These are phyloP conservation scores for Fusarium temperatum DNA, from an alignment of 2,329 filamentous ascomycete genomes.

Conservation along the genomic window DNA sequence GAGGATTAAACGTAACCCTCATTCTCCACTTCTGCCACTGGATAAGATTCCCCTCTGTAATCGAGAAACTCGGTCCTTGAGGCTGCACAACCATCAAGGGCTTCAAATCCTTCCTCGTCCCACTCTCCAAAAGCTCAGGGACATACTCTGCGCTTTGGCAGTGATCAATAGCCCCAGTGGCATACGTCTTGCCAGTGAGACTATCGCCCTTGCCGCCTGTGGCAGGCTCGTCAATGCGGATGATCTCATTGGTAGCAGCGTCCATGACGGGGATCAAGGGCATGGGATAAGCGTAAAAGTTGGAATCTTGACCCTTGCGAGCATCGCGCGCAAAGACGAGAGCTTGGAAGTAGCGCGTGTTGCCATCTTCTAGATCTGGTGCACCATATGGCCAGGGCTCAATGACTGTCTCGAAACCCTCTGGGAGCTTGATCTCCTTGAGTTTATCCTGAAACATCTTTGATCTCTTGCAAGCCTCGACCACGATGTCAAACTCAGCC, in stretches of 20 bases:
- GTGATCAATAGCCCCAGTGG: slow-evolving; percentile 41
- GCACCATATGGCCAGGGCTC: slow-evolving; percentile 49
- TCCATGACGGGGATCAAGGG: slow-evolving; percentile 57
- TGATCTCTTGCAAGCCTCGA: slow-evolving; percentile 43
- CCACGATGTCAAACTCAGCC: slow-evolving; percentile 48
- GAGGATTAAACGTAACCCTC: slow-evolving; percentile 73
- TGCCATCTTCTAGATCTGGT: slow-evolving; percentile 43
- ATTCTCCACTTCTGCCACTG: slow-evolving; percentile 75
- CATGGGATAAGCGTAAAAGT: slow-evolving; percentile 65
- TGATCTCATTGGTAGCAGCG: slow-evolving; percentile 41
- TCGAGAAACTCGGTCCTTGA: slow-evolving; percentile 50
- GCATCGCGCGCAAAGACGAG: slow-evolving; percentile 47
- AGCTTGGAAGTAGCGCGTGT: slow-evolving; percentile 46
- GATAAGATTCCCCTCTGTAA: slow-evolving; percentile 55
- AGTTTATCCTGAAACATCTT: slow-evolving; percentile 46
- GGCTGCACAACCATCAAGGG: slow-evolving; percentile 61
- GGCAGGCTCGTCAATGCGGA: slow-evolving; percentile 48
- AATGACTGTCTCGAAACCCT: slow-evolving; percentile 44
- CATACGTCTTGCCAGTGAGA: slow-evolving; percentile 28
- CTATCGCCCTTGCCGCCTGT: slow-evolving; percentile 46
- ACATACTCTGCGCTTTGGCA: slow-evolving; percentile 50
- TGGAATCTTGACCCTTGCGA: slow-evolving; percentile 54
- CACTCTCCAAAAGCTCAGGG: slow-evolving; percentile 52
- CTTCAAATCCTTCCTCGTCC: slow-evolving; percentile 62
- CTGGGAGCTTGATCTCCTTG: slow-evolving; percentile 39